A percentile compares a stretch with the other conserved stretches of the same genome.
phyloP scores from a whole-genome alignment of 1,284 basidiomycete genomes.

The Pseudozyma sp. region DNA sequence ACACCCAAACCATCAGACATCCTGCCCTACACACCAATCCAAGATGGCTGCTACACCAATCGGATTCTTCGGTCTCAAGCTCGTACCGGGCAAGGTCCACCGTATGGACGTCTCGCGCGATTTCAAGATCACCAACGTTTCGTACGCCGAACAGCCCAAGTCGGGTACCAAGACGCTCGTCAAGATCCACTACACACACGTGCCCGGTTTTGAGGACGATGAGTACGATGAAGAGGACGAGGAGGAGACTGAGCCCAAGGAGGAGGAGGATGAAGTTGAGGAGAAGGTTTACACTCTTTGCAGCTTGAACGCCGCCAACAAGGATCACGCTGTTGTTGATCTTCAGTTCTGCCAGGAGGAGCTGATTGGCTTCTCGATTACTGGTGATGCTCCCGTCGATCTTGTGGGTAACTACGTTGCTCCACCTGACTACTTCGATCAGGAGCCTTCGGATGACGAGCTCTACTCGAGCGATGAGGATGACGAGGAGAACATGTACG shows the following conservation, averaged over 20 bases:
- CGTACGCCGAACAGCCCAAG: slow-evolving; percentile 78
- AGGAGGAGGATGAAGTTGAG: slow-evolving; percentile 64
- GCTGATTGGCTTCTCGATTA: slow-evolving; percentile 76
- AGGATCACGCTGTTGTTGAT: slow-evolving; percentile 76
- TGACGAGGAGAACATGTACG: slow-evolving; percentile 71
- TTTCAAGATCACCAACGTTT: slow-evolving; percentile 83
- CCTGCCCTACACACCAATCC: not conserved
- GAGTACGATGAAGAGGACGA: slow-evolving; percentile 72
- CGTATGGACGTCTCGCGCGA: slow-evolving; percentile 78
- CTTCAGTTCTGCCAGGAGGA: slow-evolving; percentile 81
- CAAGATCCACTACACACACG: slow-evolving; percentile 77
- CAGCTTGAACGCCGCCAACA: slow-evolving; percentile 72
- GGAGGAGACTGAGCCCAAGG: slow-evolving; percentile 55
- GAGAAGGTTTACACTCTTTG: slow-evolving; percentile 72
- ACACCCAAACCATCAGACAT: slow-evolving; percentile 1
- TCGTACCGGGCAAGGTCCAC: slow-evolving; percentile 77
- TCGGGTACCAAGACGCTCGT: slow-evolving; percentile 77
- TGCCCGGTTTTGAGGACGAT: slow-evolving; percentile 70
- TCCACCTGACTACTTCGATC: slow-evolving; percentile 69
- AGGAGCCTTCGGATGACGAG: slow-evolving; percentile 71
- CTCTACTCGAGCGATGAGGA: slow-evolving; percentile 69
- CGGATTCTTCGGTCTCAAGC: slow-evolving; percentile 62
- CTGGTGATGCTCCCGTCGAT: slow-evolving; percentile 87
- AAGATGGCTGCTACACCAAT: slow-evolving; percentile 60
- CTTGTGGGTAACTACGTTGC: slow-evolving; percentile 89